Percentiles rank a stretch among this genome's conserved stretches.
These are phyloP conservation scores for Lentinus polychrous DNA, from an alignment of 1,284 basidiomycete species.

Conservation along the genomic window DNA sequence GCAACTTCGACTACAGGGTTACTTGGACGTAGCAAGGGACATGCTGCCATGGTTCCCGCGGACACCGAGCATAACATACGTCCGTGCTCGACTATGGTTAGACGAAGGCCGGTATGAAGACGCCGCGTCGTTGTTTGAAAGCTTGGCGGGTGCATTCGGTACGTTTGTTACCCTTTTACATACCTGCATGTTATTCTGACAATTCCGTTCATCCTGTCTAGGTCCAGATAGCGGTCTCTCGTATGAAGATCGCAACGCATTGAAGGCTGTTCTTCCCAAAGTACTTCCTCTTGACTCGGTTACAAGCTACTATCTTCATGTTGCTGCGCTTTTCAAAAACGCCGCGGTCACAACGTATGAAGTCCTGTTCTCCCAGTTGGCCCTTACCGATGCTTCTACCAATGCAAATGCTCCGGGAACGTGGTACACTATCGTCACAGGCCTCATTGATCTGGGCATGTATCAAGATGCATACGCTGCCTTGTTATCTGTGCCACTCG, in stretches of 20 bases:
- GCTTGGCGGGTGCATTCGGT: constrained; percentile 78
- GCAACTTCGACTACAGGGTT: constrained; percentile 57
- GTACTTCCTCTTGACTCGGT: constrained; percentile 50
- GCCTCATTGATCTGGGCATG: constrained; percentile 61
- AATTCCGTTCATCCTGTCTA: constrained; percentile 20
- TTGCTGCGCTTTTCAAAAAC: constrained; percentile 66
- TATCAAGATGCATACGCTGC: constrained; percentile 85
- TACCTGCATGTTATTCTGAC: background rate
- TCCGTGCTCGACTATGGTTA: constrained; percentile 64
- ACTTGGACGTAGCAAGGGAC: constrained; percentile 55
- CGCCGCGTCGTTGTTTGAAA: constrained; percentile 64
- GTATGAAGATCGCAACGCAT: constrained; percentile 55
- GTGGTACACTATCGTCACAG: constrained; percentile 77
- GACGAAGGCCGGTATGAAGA: constrained; percentile 70
- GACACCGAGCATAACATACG: constrained; percentile 70
- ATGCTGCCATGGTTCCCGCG: constrained; percentile 70
- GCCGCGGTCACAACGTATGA: constrained; percentile 53
- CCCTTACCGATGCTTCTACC: constrained; percentile 59
- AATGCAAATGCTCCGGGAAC: constrained; percentile 39
- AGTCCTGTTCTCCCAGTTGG: constrained; percentile 68
- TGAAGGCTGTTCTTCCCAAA: constrained; percentile 57
- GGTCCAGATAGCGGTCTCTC: constrained; percentile 48
- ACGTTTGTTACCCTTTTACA: constrained; percentile 21
- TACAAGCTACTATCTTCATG: constrained; percentile 74
- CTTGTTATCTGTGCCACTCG: constrained; percentile 67